Conservation (phyloP, 352 stramenopile species). For the Elongisporangium senticosum region DNA sequence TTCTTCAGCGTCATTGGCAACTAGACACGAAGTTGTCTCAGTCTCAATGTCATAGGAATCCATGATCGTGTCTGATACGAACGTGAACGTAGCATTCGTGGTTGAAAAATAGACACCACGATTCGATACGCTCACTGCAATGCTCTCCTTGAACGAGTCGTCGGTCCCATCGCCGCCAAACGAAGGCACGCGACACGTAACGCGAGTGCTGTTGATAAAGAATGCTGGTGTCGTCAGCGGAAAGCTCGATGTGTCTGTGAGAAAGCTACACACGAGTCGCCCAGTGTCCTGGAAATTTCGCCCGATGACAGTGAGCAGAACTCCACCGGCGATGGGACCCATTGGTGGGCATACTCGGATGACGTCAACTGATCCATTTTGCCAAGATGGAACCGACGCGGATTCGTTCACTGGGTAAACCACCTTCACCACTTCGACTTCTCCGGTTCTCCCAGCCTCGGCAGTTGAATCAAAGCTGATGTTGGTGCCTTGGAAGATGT, state of each 20-base stretch:
- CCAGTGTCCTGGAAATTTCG: slow-evolving; percentile 90
- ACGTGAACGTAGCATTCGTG: slow-evolving; percentile 46
- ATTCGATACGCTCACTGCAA: slow-evolving; percentile 77
- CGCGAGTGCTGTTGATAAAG: slow-evolving; percentile 79
- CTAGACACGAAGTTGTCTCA: slow-evolving; percentile 33
- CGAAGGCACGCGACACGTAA: slow-evolving; percentile 71
- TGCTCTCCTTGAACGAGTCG: slow-evolving; percentile 11
- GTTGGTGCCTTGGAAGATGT: slow-evolving; percentile 47
- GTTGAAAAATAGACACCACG: slow-evolving; percentile 69
- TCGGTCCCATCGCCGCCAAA: slow-evolving; percentile 26
- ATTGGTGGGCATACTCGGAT: slow-evolving; percentile 80
- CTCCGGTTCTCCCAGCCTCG: slow-evolving; percentile 62
- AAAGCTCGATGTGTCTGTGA: slow-evolving; percentile 12
- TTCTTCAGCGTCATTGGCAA: slow-evolving; percentile 58
- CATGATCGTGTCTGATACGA: slow-evolving; percentile 26
- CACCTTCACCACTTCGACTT: slow-evolving; percentile 88
- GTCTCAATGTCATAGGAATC: slow-evolving; percentile 31
- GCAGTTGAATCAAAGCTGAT: slow-evolving; percentile 69
- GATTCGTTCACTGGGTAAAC: slow-evolving; percentile 92
- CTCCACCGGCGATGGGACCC: slow-evolving; percentile 27
- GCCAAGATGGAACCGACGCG: slow-evolving; percentile 76
- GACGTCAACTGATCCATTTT: slow-evolving; percentile 94
- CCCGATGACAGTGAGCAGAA: slow-evolving; percentile 90
- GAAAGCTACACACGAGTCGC: slow-evolving; percentile 85
- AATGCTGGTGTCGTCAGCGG: slow-evolving; percentile 26